These are phyloP conservation scores for Phytophthora aleatoria DNA, from an alignment of 352 stramenopile genomes.

Conservation along the genomic window DNA sequence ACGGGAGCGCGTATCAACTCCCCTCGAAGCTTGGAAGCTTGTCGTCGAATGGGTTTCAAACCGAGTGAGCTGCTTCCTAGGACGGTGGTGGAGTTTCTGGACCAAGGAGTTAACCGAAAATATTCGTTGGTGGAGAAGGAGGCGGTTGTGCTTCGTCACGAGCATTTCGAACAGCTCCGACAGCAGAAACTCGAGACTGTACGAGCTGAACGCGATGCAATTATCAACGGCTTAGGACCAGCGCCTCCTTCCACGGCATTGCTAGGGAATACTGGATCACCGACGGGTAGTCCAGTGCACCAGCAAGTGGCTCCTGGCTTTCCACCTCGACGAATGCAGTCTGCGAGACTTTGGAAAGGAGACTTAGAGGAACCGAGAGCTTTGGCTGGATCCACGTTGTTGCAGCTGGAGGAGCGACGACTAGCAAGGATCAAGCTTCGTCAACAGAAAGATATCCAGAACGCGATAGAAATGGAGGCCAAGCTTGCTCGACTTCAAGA, in stretches of 20 bases:
- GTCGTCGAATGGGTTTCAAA: conserved; percentile 68
- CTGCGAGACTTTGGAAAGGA: conserved; percentile 22
- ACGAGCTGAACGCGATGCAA: conserved; percentile 55
- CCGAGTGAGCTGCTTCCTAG: conserved; percentile 69
- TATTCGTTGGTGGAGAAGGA: conserved; percentile 77
- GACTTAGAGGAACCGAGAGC: not conserved
- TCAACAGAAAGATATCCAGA: conserved; percentile 75
- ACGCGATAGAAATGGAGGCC: conserved; percentile 79
- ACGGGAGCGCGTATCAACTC: conserved; percentile 65
- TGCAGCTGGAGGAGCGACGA: conserved; percentile 65
- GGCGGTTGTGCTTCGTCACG: conserved; percentile 64
- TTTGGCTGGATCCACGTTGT: conserved; percentile 54
- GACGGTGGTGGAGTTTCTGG: conserved; percentile 56
- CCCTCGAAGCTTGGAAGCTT: conserved; percentile 71
- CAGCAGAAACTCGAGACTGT: conserved; percentile 68
- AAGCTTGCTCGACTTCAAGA: conserved; percentile 71
- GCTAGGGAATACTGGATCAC: conserved; percentile 17
- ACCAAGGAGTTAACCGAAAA: conserved; percentile 49
- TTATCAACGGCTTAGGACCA: conserved; percentile 42
- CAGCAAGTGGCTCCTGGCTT: conserved; percentile 32
- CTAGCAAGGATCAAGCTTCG: conserved; percentile 71
- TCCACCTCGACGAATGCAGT: conserved; percentile 30
- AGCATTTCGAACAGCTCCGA: conserved; percentile 74
- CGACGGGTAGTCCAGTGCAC: conserved; percentile 16
- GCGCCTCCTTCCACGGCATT: conserved; percentile 37